Base-by-base conservation (phyloP, 495 filamentous ascomycete genomes). In the Acidiella bohemica region DNA sequence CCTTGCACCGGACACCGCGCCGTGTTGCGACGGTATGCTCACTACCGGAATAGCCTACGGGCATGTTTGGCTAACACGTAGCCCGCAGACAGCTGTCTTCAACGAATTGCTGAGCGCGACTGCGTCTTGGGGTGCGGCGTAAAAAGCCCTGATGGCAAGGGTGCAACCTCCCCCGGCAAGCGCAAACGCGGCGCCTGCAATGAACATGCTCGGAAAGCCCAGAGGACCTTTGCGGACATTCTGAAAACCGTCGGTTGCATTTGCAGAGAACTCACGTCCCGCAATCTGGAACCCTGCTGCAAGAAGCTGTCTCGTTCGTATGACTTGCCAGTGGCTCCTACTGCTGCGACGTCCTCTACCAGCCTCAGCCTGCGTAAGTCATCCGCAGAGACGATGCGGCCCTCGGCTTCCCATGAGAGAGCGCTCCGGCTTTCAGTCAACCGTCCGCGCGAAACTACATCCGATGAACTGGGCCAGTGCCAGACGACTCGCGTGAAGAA, bases 21-120 rank as follows among this genome's bases (percentile, higher is more conserved):
- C 37, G 30, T 42, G 39, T 21, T 42, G 39, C 22, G 39, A 42
- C 25, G 39, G 39, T 42, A 35, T 20, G 39, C 29, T 42, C 11
- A 23, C 30, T 6, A 34, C 19, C 3, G 16, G 18, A n/a, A 4
- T 19, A 10, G 5, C 9, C 9, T 8, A 9, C 18, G 9, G 20
- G 20, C 29, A 6, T 30, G n/a, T 30, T 37, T 24, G 22, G 37
- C 25, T 42, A 9, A 42, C 30, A 26, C 12, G 21, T 25, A 42
- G 20, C 39, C 20, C 21, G 22, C 25, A 42, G 39, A 20, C 23
- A 34, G 20, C 29, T 42, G 39, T 35, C 39, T 42, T 17, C 4
- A 42, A 19, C 23, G 19, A 19, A 42, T 42, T 6, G 39, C 39
- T 3, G 39, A 42, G 18, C 39, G 28, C 39, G 39, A 42, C 2